These are phyloP conservation scores for Sclerotinia nivalis DNA, from an alignment of 2,329 filamentous ascomycete species.

Conservation along the genomic window DNA sequence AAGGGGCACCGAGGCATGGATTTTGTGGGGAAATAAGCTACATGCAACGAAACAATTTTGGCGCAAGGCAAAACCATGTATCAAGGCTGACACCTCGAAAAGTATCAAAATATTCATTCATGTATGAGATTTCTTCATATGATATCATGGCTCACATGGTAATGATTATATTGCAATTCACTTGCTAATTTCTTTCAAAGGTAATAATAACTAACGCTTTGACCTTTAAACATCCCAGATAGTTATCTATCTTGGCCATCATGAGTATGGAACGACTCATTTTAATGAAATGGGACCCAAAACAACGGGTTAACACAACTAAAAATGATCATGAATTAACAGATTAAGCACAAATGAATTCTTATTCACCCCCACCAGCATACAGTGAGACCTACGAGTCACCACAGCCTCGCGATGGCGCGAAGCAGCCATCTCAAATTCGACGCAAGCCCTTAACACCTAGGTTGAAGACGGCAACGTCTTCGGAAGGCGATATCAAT, in stretches of 20 bases:
- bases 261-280: background rate
- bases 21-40: slow-evolving; percentile 2
- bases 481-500: background rate
- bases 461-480: background rate
- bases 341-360: slow-evolving; percentile 13
- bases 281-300: background rate
- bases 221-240: background rate
- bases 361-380: slow-evolving; percentile 13
- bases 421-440: slow-evolving; percentile 8
- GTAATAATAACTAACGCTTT: background rate
- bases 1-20: background rate
- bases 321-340: background rate
- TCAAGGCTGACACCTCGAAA: background rate
- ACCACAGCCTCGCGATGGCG: background rate
- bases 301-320: background rate
- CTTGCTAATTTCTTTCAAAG: background rate
- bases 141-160: background rate
- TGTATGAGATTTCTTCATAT: background rate
- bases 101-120: background rate
- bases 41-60: background rate
- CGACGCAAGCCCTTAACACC: slow-evolving; percentile 13
- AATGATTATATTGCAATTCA: background rate
- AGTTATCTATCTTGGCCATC: background rate
- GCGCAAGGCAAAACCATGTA: background rate
- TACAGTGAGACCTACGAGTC: slow-evolving; percentile 14